Evolutionary conservation across 352 stramenopile species (phyloP).

Genomic region (Phytophthora sojae): DNA sequence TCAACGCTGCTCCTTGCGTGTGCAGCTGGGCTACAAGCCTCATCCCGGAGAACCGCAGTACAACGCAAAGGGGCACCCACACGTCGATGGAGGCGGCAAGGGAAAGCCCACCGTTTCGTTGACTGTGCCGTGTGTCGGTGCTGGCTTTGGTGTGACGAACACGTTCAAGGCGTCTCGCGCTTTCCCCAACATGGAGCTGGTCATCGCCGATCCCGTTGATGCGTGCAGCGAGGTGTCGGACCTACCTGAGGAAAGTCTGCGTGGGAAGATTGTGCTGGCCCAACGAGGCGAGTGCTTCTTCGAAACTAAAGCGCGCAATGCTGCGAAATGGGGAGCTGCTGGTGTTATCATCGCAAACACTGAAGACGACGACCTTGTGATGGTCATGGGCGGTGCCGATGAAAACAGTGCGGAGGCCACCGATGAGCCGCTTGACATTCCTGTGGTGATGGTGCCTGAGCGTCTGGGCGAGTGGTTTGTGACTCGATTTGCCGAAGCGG

Average conservation of each 20-base stretch:
- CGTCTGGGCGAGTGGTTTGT: conserved; percentile 71
- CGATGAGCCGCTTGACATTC: conserved; percentile 37
- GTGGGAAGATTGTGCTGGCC: conserved; percentile 62
- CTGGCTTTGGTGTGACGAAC: conserved; percentile 63
- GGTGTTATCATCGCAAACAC: conserved; percentile 77
- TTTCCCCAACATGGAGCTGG: conserved; percentile 39
- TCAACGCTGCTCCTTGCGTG: conserved; percentile 44
- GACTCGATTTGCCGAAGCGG: conserved; percentile 25
- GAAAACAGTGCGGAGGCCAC: conserved; percentile 25
- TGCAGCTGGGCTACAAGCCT: conserved; percentile 36
- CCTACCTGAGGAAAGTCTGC: conserved; percentile 30
- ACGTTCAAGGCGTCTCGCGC: conserved; percentile 34
- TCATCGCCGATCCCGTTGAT: conserved; percentile 63
- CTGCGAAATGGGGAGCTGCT: conserved; percentile 45
- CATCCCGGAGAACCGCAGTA: conserved; percentile 13
- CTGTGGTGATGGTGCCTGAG: conserved; percentile 71
- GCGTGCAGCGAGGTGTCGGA: conserved; percentile 54
- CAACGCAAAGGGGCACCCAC: conserved; percentile 23
- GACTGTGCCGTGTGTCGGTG: conserved; percentile 65
- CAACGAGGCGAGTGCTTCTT: conserved; percentile 75
- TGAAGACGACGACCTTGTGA: conserved; percentile 69
- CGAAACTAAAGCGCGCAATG: conserved; percentile 75
- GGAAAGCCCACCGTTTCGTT: conserved; percentile 34
- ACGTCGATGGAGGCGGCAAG: conserved; percentile 13
- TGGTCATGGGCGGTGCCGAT: conserved; percentile 76